Evolutionary conservation across 208 protist species (phyloP), one percentile per base, ranked within the genome.

Genomic region (Balamuthia mandrillaris): DNA sequence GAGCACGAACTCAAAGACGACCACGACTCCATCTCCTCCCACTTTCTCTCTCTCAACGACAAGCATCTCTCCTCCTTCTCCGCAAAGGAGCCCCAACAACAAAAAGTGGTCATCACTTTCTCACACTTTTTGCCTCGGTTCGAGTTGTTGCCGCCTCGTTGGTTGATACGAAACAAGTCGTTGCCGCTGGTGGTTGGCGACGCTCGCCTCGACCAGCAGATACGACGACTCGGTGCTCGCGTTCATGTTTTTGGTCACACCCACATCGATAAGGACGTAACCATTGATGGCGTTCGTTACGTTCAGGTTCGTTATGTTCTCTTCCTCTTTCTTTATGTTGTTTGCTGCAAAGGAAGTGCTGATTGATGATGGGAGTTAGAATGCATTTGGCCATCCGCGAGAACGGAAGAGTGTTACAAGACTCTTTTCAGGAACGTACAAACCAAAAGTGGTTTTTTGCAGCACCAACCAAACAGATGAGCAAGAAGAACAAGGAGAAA

Each of bases 241-340:
- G 72, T 81, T 41, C 72, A 81, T 61, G 72, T 81, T n/a, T 81
- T 81, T 60, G 72, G 72, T 2, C 72, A 81, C 72, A 63, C 72
- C 0, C 72, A 81, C 51, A 81, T 81, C 49, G 47, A 81, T 49
- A 81, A 81, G 44, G 72, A 81, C 35, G 16, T 37, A 24, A n/a
- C 39, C 45, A 60, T 81, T 49, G 72, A 81, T 3, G 47, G 72
- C 24, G 72, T 81, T 21, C 72, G 72, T n/a, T 81, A 81, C 29
- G 72, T 81, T 10, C 72, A 81, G 72, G 72, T 81, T 12, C 41
- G 65, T 33, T 14, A 72, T 18, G 63, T 35, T 14, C 3, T 39
- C 63, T 4, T 41, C 58, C 10, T 74, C 12, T 18, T 72, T 0
- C 21, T 0, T 0, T 7, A 12, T 47, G 10, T 45, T 16, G 24